These are phyloP conservation scores for Aspergillus nidulans DNA, from an alignment of 495 filamentous ascomycete species.

Conservation along the genomic window DNA sequence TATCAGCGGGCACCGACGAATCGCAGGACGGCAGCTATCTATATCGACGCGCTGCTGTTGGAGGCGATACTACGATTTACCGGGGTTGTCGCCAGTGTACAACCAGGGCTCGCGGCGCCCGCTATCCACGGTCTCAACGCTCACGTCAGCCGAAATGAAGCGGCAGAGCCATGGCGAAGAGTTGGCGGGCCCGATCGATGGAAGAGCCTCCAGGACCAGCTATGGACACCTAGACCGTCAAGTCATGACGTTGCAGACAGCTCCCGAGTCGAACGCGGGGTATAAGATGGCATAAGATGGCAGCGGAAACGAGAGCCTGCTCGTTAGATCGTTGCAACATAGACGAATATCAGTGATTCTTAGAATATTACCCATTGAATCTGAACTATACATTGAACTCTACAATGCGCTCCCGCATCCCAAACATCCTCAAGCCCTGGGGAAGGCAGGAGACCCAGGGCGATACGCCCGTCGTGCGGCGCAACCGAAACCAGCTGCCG, in stretches of 20 bases:
- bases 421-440: not conserved
- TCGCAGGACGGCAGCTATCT: not conserved
- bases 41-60: not conserved
- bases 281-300: not conserved
- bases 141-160: not conserved
- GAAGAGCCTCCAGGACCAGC: not conserved
- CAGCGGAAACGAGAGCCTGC: too few relatives aligned
- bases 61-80: too few relatives aligned
- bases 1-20: not conserved
- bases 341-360: too few relatives aligned
- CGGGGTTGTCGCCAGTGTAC: too few relatives aligned
- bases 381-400: not conserved
- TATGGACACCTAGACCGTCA: not conserved
- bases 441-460: not conserved
- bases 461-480: not conserved
- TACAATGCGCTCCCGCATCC: not conserved
- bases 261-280: not conserved
- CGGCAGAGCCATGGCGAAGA: too few relatives aligned
- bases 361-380: too few relatives aligned
- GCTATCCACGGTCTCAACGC: not conserved
- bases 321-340: too few relatives aligned
- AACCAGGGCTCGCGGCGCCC: not conserved
- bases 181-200: not conserved
- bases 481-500: slow-evolving; percentile 27
- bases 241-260: not conserved